Percentiles rank a stretch among this genome's conserved stretches.
Conservation (phyloP, 495 filamentous ascomycete species). For the Letharia columbiana region DNA sequence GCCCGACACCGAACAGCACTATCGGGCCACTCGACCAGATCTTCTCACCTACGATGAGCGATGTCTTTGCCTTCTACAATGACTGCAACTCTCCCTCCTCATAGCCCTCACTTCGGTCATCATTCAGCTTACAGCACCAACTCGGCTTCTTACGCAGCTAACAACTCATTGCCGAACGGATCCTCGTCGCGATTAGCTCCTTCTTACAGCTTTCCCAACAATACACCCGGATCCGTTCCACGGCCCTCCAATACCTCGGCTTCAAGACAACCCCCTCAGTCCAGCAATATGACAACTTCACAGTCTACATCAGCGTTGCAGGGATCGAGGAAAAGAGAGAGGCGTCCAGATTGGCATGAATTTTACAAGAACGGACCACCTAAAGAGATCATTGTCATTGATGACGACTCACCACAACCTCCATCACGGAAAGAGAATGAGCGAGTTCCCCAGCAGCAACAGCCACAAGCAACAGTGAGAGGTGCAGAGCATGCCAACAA, state of each 20-base stretch:
- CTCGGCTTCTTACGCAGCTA: constrained; percentile 44
- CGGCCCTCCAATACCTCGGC: constrained; percentile 25
- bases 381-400: constrained; percentile 91
- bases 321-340: constrained; percentile 49
- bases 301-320: constrained; percentile 20
- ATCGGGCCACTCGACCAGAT: neutral
- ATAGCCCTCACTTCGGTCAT: constrained; percentile 62
- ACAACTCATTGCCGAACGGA: constrained; percentile 42
- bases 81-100: constrained; percentile 64
- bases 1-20: constrained; percentile 11
- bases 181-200: constrained; percentile 42
- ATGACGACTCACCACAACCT: constrained; percentile 72
- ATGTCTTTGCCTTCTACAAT: constrained; percentile 86
- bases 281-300: constrained; percentile 21
- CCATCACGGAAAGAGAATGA: constrained; percentile 37
- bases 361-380: constrained; percentile 93
- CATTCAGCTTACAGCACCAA: constrained; percentile 52
- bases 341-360: constrained; percentile 71
- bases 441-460: constrained; percentile 24
- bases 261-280: constrained; percentile 26
- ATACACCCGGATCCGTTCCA: constrained; percentile 35
- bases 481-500: constrained; percentile 50
- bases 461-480: constrained; percentile 24
- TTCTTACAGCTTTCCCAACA: constrained; percentile 41
- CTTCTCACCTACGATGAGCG: constrained; percentile 18